Conservation (phyloP, 805 yeast genomes). For the Wickerhamiella siamensis region DNA sequence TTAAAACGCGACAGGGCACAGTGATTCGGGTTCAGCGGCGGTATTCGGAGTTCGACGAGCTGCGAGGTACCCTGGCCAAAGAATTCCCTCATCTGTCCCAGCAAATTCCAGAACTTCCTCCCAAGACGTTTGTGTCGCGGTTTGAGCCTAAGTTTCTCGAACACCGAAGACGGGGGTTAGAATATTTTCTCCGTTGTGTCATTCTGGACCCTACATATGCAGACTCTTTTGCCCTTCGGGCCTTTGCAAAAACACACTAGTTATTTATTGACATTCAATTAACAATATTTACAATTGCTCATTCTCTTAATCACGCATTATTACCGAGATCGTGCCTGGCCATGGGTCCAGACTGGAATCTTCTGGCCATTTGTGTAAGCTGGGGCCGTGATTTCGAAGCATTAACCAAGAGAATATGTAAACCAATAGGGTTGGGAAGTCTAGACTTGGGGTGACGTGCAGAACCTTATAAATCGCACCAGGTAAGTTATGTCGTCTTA, state of each 20-base stretch:
- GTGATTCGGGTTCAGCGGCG: constrained; percentile 38
- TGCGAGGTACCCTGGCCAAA: constrained; percentile 29
- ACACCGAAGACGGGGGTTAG: constrained; percentile 30
- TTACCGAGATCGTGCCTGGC: too few relatives aligned
- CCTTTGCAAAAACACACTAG: neutral
- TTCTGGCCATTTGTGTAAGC: neutral
- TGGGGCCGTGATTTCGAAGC: neutral
- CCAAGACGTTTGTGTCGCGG: constrained; percentile 27
- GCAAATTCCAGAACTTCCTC: constrained; percentile 35
- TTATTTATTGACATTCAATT: too few relatives aligned
- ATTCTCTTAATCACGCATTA: too few relatives aligned
- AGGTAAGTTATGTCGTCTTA: neutral
- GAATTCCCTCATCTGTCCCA: constrained; percentile 26
- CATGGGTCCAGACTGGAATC: too few relatives aligned
- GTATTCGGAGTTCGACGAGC: constrained; percentile 45
- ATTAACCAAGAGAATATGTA: neutral
- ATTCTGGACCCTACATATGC: constrained; percentile 28
- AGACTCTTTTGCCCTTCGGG: neutral
- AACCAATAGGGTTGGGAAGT: neutral
- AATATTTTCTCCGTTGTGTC: constrained; percentile 32
- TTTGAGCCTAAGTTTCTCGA: constrained; percentile 26
- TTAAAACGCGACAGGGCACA: constrained; percentile 26
- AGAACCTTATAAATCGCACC: neutral
- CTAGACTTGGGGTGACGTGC: neutral
- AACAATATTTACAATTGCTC: too few relatives aligned